Base-by-base conservation (phyloP, 2,329 filamentous ascomycete genomes). In the Colletotrichum chlorophyti region DNA sequence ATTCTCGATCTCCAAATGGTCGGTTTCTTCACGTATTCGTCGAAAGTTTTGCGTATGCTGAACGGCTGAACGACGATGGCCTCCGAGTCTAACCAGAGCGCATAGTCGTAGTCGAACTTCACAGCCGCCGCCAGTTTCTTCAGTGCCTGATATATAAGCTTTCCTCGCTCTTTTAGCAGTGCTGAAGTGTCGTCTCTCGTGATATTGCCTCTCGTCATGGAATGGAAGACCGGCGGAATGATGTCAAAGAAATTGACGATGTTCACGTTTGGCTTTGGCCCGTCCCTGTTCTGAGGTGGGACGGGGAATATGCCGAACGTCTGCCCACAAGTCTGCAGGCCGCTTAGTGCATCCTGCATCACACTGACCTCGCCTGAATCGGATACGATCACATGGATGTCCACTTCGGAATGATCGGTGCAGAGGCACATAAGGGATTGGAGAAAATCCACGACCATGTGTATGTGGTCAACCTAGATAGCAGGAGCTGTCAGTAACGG, bases 351-450 rank as follows among this genome's bases (percentile, higher is more conserved):
- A 23, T 49, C 21, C 17, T 23, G 21, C 21, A 59, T 49, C 6
- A 6, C 8, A 15, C 23, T 15, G 4, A 24, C 26, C 43, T 59
- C 55, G 2, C 17, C 26, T 1, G 38, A 59, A 15, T 59, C 38
- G 1, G 55, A 55, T 2, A 55, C 51, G 7, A 59, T 29, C 2
- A 50, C 31, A 6, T 59, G 37, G 2, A 59, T 32, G 3, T 45
- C 52, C 19, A 59, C 34, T 19, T 59, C 43, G 4, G 23, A n/a
- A 14, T 59, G 24, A n/a, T 59, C 55, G 8, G 29, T 55, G 19
- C 51, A 59, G 11, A 55, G 55, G 5, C 55, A 59, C 43, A 55
- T 45, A 8, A 49, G 38, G 3, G 55, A 55, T 9, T 59, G 55
- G 3, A 59, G 24, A 15, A 59, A 59, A 2, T 55, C 32, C 12